Base-by-base conservation (phyloP, 1,284 basidiomycete species). In the Cryptococcus sp. region DNA sequence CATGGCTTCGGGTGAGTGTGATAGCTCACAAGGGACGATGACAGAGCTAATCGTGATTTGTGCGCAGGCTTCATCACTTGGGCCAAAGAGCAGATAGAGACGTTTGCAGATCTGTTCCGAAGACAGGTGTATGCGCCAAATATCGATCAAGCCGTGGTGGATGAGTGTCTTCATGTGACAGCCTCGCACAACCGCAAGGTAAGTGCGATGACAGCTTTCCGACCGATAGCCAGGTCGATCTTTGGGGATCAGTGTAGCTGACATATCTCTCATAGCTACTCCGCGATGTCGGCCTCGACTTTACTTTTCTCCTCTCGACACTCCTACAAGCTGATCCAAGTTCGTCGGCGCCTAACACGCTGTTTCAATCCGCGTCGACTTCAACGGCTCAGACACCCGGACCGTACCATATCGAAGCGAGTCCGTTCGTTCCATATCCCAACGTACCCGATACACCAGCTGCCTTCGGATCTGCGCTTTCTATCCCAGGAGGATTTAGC, bases 241-340 rank as follows among this genome's bases (percentile, higher is more conserved):
- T 34, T 34, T 13, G 2, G 13, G 3, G 3, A 5, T 34, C 3
- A 10, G 29, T 7, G 8, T 34, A 34, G 29, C 29, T 34, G 8
- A 34, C 29, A 13, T 29, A 41, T 56, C 17, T 39, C 7, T 15
- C 25, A n/a, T 65, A 93, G 89, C 83, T 93, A 2, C 81, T 94
- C 15, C 88, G 92, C 79, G 93, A 96, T 69, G 92, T 88, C 68
- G 93, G 93, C 0, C 85, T 96, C 26, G 93, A 96, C 78, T 96
- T 96, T 73, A 87, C 88, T 25, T 93, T 88, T 79, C 81, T 94
- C 17, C 81, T 96, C 23, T 85, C 89, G 49, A 83, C 85, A 23
- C 81, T 92, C 3, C 82, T 93, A 11, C 69, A 68, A 38, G 67
- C 68, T n/a, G 68, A 72, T 41, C 61, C 64, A 1, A 54, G 29